phyloP scores from a whole-genome alignment of 23 red algal species.

The Gracilaria gracilis region DNA sequence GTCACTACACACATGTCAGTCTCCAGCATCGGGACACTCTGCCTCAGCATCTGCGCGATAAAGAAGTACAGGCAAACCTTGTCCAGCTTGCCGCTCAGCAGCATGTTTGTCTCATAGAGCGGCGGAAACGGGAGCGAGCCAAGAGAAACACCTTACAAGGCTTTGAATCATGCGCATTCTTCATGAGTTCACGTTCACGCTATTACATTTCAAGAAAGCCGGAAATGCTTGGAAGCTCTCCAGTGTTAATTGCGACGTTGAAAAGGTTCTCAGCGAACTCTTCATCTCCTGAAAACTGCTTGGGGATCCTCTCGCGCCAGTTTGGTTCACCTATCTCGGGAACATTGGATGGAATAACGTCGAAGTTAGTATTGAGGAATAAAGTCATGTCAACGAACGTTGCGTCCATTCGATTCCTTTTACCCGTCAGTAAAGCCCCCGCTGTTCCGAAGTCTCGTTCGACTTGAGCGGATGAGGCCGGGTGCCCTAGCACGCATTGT shows the following conservation, averaged over 20 bases:
- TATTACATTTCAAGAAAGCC: too few relatives aligned
- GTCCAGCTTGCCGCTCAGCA: constrained; percentile 13
- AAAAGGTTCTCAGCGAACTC: too few relatives aligned
- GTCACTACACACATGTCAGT: not conserved
- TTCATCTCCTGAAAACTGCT: too few relatives aligned
- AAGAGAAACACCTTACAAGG: constrained; percentile 45
- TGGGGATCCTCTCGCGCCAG: not conserved
- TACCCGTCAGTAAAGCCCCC: too few relatives aligned
- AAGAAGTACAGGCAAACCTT: constrained; percentile 31
- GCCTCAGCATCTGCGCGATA: constrained; percentile 4
- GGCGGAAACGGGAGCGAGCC: constrained; percentile 16
- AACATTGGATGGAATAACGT: not conserved
- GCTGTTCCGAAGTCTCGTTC: not conserved
- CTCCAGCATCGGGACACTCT: constrained; percentile 10
- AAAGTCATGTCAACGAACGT: not conserved
- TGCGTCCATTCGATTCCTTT: too few relatives aligned
- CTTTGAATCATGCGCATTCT: constrained; percentile 80
- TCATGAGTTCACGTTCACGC: constrained; percentile 93
- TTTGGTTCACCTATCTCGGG: not conserved
- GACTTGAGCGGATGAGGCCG: not conserved
- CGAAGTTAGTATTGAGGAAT: not conserved
- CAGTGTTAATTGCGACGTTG: too few relatives aligned
- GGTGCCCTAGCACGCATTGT: not conserved
- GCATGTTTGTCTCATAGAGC: constrained; percentile 2
- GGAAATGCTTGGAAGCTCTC: too few relatives aligned